Evolutionary conservation across 179 eudicot species (phyloP).

Genomic region (Spergularia azorica): DNA sequence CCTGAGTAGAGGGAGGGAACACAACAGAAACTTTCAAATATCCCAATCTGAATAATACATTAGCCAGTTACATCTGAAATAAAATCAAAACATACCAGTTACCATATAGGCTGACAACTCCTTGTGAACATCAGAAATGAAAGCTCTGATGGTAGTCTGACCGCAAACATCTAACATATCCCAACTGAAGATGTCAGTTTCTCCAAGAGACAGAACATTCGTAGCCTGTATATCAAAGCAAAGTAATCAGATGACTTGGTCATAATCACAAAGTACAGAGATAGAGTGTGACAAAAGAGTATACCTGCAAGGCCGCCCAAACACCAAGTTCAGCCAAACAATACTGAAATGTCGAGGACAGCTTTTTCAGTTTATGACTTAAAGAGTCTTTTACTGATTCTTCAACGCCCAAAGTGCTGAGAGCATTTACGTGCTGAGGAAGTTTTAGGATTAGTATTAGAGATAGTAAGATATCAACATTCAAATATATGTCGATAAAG

Average conservation of each 20-base stretch:
- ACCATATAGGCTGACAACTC: constrained; percentile 47
- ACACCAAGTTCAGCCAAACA: constrained; percentile 86
- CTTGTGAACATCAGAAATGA: constrained; percentile 52
- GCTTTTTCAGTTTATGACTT: constrained; percentile 46
- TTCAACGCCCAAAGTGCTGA: constrained; percentile 31
- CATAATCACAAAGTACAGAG: constrained; percentile 1
- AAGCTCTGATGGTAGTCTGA: constrained; percentile 48
- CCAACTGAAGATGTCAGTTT: constrained; percentile 56
- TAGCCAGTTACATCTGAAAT: background rate
- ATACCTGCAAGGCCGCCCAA: constrained; percentile 82
- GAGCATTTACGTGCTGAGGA: constrained; percentile 45
- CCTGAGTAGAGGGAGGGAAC: constrained; percentile 20
- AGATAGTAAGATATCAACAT: background rate
- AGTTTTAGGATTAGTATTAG: constrained; percentile 15
- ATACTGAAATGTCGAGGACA: constrained; percentile 46
- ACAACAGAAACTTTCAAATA: background rate
- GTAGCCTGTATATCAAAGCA: constrained; percentile 59
- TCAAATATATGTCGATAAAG: background rate
- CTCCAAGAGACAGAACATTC: constrained; percentile 44
- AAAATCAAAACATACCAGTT: constrained; percentile 46
- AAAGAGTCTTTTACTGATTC: constrained; percentile 37
- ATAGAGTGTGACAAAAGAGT: constrained; percentile 1
- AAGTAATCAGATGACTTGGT: constrained; percentile 16
- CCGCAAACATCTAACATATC: constrained; percentile 44
- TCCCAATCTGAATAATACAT: background rate